These are phyloP conservation scores for Kwoniella europaea DNA, from an alignment of 768 basidiomycete species.

Conservation along the genomic window DNA sequence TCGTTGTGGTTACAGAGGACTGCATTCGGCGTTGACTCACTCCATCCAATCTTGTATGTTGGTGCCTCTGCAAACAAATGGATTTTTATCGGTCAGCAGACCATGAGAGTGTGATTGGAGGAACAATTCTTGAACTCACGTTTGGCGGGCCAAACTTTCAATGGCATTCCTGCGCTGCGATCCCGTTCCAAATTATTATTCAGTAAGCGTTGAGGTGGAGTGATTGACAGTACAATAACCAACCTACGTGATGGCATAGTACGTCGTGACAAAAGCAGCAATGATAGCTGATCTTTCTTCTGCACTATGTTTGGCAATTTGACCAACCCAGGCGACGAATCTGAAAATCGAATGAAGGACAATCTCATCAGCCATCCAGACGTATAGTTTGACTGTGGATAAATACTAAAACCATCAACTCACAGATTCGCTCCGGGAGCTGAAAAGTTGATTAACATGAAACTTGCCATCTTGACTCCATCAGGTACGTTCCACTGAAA, in stretches of 20 bases:
- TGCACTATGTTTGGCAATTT: constrained; percentile 11
- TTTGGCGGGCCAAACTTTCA: constrained; percentile 14
- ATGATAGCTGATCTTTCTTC: constrained; percentile 20
- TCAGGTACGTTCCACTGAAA: constrained; percentile 18
- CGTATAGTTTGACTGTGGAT: neutral
- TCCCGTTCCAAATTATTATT: no score
- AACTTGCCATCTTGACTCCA: constrained; percentile 14
- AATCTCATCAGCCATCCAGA: neutral
- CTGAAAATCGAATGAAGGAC: neutral
- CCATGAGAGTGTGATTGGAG: neutral
- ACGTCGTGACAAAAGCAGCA: constrained; percentile 4
- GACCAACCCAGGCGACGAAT: constrained; percentile 16
- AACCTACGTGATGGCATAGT: constrained; percentile 4
- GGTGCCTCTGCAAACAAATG: neutral
- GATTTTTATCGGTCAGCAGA: neutral
- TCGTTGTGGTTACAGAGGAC: neutral
- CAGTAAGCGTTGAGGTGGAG: no score
- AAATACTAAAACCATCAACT: neutral
- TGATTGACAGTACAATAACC: no score
- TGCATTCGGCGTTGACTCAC: neutral
- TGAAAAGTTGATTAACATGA: constrained; percentile 14
- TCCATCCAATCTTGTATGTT: constrained; percentile 16
- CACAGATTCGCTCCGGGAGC: constrained; percentile 9
- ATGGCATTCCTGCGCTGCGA: constrained; percentile 10
- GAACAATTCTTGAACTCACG: neutral